These are phyloP conservation scores for Gossypium bickii DNA, from an alignment of 345 rosid genomes.

Conservation along the genomic window DNA sequence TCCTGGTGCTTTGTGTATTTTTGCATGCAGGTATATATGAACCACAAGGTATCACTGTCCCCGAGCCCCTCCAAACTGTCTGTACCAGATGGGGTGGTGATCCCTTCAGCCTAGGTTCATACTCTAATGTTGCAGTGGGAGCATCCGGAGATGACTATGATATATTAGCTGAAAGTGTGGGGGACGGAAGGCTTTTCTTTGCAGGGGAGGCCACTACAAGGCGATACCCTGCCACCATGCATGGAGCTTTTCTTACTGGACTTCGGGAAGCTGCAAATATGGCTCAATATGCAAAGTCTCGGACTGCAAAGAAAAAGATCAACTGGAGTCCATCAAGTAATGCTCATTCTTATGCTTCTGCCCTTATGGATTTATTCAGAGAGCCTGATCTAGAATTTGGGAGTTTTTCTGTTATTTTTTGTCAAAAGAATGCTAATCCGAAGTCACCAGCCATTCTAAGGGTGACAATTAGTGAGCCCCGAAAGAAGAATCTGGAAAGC, in stretches of 20 bases:
- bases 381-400: slow-evolving; percentile 97
- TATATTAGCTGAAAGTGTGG: slow-evolving; percentile 93
- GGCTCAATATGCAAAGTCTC: slow-evolving; percentile 55
- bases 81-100: slow-evolving; percentile 99
- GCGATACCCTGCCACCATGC: slow-evolving; percentile 99
- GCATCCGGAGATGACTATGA: slow-evolving; percentile 99
- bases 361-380: slow-evolving; percentile 85
- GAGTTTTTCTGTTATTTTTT: slow-evolving; percentile 74
- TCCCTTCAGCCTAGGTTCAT: slow-evolving; percentile 89
- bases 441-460: slow-evolving; percentile 76
- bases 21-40: slow-evolving; percentile 73
- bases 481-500: slow-evolving; percentile 57
- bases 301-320: slow-evolving; percentile 52
- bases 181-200: slow-evolving; percentile 96
- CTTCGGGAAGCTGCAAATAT: slow-evolving; percentile 96
- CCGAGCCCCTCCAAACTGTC: slow-evolving; percentile 93
- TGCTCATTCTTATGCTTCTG: slow-evolving; percentile 71
- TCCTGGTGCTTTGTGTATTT: slow-evolving; percentile 10
- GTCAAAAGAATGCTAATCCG: slow-evolving; percentile 60
- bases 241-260: slow-evolving; percentile 95
- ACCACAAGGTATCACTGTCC: slow-evolving; percentile 87
- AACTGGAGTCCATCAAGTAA: slow-evolving; percentile 63
- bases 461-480: slow-evolving; percentile 67
- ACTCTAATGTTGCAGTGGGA: slow-evolving; percentile 98
- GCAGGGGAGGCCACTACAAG: slow-evolving; percentile 97